Percentiles rank a stretch among this genome's conserved stretches.
Conservation (phyloP, 2,329 filamentous ascomycete genomes). For the Colletotrichum lini region DNA sequence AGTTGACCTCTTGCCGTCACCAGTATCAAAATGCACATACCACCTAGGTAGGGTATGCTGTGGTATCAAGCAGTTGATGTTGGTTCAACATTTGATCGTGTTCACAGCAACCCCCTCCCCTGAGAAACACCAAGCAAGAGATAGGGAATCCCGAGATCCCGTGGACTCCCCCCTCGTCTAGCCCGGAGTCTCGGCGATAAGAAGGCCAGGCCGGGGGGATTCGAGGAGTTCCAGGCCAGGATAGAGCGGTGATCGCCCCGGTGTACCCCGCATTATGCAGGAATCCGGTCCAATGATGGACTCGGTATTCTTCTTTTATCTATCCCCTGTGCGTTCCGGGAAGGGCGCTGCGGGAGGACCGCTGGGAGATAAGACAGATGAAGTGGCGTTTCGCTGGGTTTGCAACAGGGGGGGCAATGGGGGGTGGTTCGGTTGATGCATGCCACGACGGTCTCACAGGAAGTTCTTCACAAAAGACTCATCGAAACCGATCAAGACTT, state of each 20-base stretch:
- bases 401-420: neutral
- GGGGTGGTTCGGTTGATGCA: neutral
- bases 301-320: conserved; percentile 19
- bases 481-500: neutral
- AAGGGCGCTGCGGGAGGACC: neutral
- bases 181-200: conserved; percentile 26
- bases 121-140: neutral
- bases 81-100: no score
- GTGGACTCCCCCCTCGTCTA: conserved; percentile 6
- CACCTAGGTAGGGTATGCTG: no score
- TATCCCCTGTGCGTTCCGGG: conserved; percentile 7
- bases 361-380: conserved; percentile 24
- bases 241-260: conserved; percentile 6
- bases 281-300: conserved; percentile 15
- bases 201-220: neutral
- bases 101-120: no score
- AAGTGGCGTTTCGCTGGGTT: neutral
- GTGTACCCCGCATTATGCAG: conserved; percentile 32
- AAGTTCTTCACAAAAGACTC: neutral
- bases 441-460: no score
- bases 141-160: conserved; percentile 26
- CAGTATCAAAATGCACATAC: no score
- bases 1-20: no score
- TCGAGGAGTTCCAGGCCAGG: conserved; percentile 10
- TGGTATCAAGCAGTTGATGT: no score